A percentile compares a stretch with the other conserved stretches of the same genome.
Conservation (phyloP, 176 grass and related monocot species). For the Olyra latifolia region DNA sequence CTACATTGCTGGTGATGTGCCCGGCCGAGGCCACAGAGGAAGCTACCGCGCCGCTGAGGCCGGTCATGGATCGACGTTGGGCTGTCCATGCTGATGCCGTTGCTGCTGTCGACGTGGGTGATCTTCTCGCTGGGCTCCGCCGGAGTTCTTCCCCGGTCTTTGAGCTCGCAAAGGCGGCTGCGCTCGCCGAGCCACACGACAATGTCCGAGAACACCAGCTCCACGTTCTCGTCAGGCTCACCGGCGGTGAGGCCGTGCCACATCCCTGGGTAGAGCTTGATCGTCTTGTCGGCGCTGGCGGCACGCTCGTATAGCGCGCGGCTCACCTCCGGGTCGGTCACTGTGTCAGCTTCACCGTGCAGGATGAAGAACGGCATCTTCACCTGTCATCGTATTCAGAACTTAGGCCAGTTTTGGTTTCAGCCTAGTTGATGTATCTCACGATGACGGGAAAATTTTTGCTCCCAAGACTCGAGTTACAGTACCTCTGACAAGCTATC, state of each 20-base stretch:
- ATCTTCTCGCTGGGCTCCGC: neutral
- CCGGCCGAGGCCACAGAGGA: conserved; percentile 56
- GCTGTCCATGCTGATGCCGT: neutral
- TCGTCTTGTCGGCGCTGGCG: conserved; percentile 68
- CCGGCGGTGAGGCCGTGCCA: conserved; percentile 90
- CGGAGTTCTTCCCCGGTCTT: neutral
- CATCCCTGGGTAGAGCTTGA: conserved; percentile 90
- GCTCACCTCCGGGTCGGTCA: conserved; percentile 93
- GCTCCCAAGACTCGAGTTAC: neutral
- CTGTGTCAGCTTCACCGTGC: conserved; percentile 82
- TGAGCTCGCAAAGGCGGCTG: conserved; percentile 16
- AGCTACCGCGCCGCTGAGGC: conserved; percentile 11
- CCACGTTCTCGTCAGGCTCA: conserved; percentile 75
- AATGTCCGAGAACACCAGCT: conserved; percentile 73
- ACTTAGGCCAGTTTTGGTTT: too few relatives aligned
- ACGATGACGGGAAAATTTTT: neutral
- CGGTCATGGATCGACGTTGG: neutral
- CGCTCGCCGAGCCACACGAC: conserved; percentile 57
- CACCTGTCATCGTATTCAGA: conserved; percentile 31
- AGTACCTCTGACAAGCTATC: conserved; percentile 64
- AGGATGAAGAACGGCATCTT: conserved; percentile 79
- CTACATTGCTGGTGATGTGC: conserved; percentile 53
- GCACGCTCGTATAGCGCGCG: conserved; percentile 58
- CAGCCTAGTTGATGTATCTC: neutral
- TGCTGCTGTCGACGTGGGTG: neutral